Evolutionary conservation across 2,329 filamentous ascomycete genomes (phyloP).

Genomic region (Pseudogymnoascus sp.): DNA sequence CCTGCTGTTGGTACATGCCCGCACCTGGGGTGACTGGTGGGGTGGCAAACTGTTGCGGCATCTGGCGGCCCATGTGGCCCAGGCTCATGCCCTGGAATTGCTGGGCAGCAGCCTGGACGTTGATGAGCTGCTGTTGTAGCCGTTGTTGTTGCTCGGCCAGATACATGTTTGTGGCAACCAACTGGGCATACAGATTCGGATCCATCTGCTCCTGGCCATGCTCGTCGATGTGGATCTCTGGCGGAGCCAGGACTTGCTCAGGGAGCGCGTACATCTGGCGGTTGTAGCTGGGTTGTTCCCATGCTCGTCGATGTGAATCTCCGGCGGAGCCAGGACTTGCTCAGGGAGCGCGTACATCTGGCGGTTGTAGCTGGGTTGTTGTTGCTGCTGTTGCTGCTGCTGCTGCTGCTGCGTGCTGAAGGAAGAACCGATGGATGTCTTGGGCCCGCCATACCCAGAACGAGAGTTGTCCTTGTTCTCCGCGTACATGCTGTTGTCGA

Average conservation of each 20-base stretch:
- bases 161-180: conserved; percentile 85
- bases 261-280: conserved; percentile 58
- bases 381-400: conserved; percentile 23
- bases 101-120: conserved; percentile 72
- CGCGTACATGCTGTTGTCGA: conserved; percentile 27
- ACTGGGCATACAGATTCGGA: conserved; percentile 75
- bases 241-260: conserved; percentile 84
- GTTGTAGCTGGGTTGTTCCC: conserved; percentile 37
- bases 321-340: conserved; percentile 77
- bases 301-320: conserved; percentile 64
- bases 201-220: conserved; percentile 69
- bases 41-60: conserved; percentile 37
- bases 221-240: conserved; percentile 66
- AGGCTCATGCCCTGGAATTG: conserved; percentile 73
- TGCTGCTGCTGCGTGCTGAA: conserved; percentile 20
- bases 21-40: conserved; percentile 46
- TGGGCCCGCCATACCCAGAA: conserved; percentile 23
- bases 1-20: conserved; percentile 40
- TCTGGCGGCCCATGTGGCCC: conserved; percentile 37
- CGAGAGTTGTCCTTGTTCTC: conserved; percentile 19
- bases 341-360: conserved; percentile 67
- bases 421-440: conserved; percentile 22
- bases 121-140: conserved; percentile 85
- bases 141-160: conserved; percentile 91
- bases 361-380: conserved; percentile 36